Percentiles rank a stretch among this genome's conserved stretches.
phyloP scores from a whole-genome alignment of 208 protist genomes.

The Leishmania turanica region DNA sequence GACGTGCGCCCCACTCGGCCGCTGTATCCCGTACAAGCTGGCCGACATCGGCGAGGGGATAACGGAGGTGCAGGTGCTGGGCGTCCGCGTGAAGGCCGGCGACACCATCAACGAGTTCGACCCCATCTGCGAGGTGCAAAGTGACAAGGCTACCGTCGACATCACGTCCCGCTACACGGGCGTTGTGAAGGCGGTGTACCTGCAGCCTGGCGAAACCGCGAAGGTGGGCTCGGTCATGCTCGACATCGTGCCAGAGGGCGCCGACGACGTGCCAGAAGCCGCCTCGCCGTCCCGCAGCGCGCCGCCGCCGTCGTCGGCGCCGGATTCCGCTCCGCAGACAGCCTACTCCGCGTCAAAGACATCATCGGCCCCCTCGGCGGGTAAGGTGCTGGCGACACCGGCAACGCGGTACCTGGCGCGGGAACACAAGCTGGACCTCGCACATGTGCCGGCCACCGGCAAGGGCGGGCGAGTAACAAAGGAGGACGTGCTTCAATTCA shows the following conservation, averaged over 20 bases:
- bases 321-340: neutral
- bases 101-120: constrained; percentile 94
- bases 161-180: constrained; percentile 94
- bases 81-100: constrained; percentile 92
- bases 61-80: constrained; percentile 93
- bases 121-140: constrained; percentile 94
- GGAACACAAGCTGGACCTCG: constrained; percentile 84
- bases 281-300: neutral
- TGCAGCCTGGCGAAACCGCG: constrained; percentile 80
- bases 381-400: constrained; percentile 90
- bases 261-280: neutral
- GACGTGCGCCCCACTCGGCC: neutral
- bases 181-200: constrained; percentile 81
- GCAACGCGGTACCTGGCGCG: constrained; percentile 88
- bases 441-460: constrained; percentile 59
- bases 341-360: neutral
- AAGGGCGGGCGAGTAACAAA: constrained; percentile 91
- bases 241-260: constrained; percentile 64
- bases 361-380: neutral
- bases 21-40: constrained; percentile 76
- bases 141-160: constrained; percentile 95
- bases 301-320: neutral
- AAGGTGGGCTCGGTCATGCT: constrained; percentile 87
- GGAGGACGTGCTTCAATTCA: constrained; percentile 77
- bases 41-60: constrained; percentile 98